Percentiles rank a stretch among this genome's conserved stretches.
Conservation (phyloP, 2,329 filamentous ascomycete species). For the Blumeriella jaapii region DNA sequence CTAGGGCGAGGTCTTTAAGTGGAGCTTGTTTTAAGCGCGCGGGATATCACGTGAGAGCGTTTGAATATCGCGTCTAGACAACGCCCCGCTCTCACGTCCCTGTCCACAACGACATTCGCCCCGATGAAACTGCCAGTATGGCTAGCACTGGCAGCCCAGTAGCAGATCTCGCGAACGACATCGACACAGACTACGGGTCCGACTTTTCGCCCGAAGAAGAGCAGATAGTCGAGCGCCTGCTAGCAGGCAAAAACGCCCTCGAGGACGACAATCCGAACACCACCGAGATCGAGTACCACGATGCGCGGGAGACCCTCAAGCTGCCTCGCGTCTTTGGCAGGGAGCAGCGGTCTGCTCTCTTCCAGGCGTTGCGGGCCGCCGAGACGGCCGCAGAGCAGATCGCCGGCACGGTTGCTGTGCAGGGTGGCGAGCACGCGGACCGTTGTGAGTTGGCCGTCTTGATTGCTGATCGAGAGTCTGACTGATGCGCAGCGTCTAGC, state of each 20-base stretch:
- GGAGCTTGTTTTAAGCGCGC: no score
- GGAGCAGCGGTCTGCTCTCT: constrained; percentile 23
- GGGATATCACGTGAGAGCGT: no score
- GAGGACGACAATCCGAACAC: constrained; percentile 22
- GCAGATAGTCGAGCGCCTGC: constrained; percentile 37
- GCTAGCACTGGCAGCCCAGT: no score
- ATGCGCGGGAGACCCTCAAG: constrained; percentile 25
- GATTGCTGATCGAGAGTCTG: constrained; percentile 33
- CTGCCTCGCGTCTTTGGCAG: constrained; percentile 32
- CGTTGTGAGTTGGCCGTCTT: constrained; percentile 34
- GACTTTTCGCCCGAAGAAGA: constrained; percentile 49
- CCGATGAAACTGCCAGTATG: no score
- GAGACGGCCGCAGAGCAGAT: constrained; percentile 21
- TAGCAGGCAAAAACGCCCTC: constrained; percentile 30
- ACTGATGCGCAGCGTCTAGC: constrained; percentile 56
- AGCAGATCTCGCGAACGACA: no score
- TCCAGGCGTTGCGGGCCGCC: constrained; percentile 23
- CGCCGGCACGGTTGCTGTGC: constrained; percentile 21
- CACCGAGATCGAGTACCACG: constrained; percentile 26
- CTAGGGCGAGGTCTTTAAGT: no score
- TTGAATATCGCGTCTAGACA: no score
- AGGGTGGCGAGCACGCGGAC: constrained; percentile 32
- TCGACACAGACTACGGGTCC: constrained; percentile 49
- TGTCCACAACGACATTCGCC: no score
- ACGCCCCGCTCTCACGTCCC: no score